Evolutionary conservation across 306 rosid genomes (phyloP).

Genomic region (Acacia crassicarpa): DNA sequence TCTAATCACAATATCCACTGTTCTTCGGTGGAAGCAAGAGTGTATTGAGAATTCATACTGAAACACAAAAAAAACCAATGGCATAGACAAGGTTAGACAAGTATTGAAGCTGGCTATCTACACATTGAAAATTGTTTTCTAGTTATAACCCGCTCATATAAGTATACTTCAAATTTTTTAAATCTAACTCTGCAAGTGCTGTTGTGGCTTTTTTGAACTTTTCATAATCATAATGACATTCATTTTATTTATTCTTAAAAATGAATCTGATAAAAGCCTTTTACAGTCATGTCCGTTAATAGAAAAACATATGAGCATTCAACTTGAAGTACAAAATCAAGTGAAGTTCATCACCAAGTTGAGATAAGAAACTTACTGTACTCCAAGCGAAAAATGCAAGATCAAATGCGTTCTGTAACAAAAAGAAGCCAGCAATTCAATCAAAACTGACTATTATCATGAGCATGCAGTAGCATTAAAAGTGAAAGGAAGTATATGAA

Average conservation of each 20-base stretch:
- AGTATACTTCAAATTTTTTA: no score
- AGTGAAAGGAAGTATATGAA: background rate
- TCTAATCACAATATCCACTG: slow-evolving; percentile 53
- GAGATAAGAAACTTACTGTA: slow-evolving; percentile 47
- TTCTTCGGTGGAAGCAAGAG: slow-evolving; percentile 55
- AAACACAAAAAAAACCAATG: slow-evolving; percentile 8
- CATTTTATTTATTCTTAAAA: background rate
- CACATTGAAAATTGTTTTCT: no score
- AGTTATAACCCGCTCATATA: no score
- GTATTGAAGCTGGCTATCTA: background rate
- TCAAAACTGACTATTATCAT: background rate
- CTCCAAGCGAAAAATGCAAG: slow-evolving; percentile 84
- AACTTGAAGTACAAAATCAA: no score
- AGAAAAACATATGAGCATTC: background rate
- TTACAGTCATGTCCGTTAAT: background rate
- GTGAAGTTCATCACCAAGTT: background rate
- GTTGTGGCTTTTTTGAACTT: no score
- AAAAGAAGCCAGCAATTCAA: background rate
- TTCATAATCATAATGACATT: no score
- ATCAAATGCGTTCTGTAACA: slow-evolving; percentile 73
- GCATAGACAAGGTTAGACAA: slow-evolving; percentile 9
- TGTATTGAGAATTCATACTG: slow-evolving; percentile 44
- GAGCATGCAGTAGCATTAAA: background rate
- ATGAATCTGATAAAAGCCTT: background rate
- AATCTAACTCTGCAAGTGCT: no score